Evolutionary conservation across 768 basidiomycete species (phyloP).

Genomic region (Agaricus sinodeliciosus): DNA sequence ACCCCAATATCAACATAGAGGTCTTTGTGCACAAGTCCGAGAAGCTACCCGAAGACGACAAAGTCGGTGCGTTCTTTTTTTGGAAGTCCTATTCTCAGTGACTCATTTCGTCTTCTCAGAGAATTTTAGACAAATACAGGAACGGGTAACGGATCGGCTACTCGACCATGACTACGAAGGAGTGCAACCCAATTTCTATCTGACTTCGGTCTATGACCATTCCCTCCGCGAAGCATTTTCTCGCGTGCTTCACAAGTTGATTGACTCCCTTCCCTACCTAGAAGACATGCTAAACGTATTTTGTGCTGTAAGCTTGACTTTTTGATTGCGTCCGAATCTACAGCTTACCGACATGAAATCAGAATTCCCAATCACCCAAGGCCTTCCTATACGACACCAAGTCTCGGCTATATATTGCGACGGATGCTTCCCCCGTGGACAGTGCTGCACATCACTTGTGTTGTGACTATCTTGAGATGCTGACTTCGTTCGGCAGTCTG

Average conservation of each 20-base stretch:
- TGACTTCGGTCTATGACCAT: slow-evolving; percentile 92
- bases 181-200: slow-evolving; percentile 76
- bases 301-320: slow-evolving; percentile 48
- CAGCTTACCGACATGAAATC: slow-evolving; percentile 1
- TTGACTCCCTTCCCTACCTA: slow-evolving; percentile 77
- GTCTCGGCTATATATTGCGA: slow-evolving; percentile 86
- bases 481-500: slow-evolving; percentile 78
- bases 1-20: slow-evolving; percentile 74
- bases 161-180: slow-evolving; percentile 76
- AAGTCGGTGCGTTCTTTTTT: slow-evolving; percentile 55
- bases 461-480: slow-evolving; percentile 85
- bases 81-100: not conserved
- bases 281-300: slow-evolving; percentile 87
- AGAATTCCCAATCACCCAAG: slow-evolving; percentile 92
- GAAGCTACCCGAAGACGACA: slow-evolving; percentile 85
- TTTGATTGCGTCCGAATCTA: not conserved
- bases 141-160: slow-evolving; percentile 79
- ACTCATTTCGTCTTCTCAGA: slow-evolving; percentile 37
- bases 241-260: slow-evolving; percentile 78
- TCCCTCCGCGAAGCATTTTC: slow-evolving; percentile 91
- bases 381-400: slow-evolving; percentile 87
- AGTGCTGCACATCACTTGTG: slow-evolving; percentile 82
- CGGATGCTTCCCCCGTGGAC: slow-evolving; percentile 89
- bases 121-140: slow-evolving; percentile 86
- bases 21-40: slow-evolving; percentile 97